A percentile compares a stretch with the other conserved stretches of the same genome.
Evolutionary conservation across 805 yeast species (phyloP).

Genomic region (Teunomyces funiuensis): DNA sequence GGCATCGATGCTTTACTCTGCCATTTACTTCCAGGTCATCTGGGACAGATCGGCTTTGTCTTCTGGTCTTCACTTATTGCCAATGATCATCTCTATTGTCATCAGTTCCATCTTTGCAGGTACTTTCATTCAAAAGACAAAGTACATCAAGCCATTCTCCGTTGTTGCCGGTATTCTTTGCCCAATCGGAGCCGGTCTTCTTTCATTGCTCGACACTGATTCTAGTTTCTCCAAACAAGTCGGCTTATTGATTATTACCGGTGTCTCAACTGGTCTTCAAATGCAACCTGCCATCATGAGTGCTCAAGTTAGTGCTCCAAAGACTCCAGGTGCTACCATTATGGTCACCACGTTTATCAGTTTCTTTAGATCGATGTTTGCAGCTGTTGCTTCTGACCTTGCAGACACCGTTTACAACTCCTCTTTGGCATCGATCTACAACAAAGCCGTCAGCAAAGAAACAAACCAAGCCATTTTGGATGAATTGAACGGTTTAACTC

Average conservation of each 20-base stretch:
- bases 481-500: slow-evolving; percentile 19
- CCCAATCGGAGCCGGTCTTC: slow-evolving; percentile 45
- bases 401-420: slow-evolving; percentile 42
- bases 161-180: slow-evolving; percentile 35
- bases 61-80: slow-evolving; percentile 48
- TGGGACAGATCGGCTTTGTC: slow-evolving; percentile 39
- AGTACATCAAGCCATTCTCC: slow-evolving; percentile 42
- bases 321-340: slow-evolving; percentile 49
- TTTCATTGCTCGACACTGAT: slow-evolving; percentile 40
- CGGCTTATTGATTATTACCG: slow-evolving; percentile 47
- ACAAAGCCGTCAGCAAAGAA: slow-evolving; percentile 5
- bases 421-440: slow-evolving; percentile 16
- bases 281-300: slow-evolving; percentile 47
- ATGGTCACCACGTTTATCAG: slow-evolving; percentile 47
- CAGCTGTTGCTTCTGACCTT: slow-evolving; percentile 44
- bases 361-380: slow-evolving; percentile 46
- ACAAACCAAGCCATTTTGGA: slow-evolving; percentile 15
- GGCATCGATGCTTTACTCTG: slow-evolving; percentile 25
- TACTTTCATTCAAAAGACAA: slow-evolving; percentile 33
- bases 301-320: slow-evolving; percentile 52
- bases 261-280: slow-evolving; percentile 47
- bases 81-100: slow-evolving; percentile 41
- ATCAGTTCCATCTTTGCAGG: slow-evolving; percentile 40
- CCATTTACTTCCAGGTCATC: slow-evolving; percentile 53
- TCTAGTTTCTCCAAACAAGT: slow-evolving; percentile 37